Base-by-base conservation (phyloP, 1,284 basidiomycete species). In the Boletellus dicymbophilus region DNA sequence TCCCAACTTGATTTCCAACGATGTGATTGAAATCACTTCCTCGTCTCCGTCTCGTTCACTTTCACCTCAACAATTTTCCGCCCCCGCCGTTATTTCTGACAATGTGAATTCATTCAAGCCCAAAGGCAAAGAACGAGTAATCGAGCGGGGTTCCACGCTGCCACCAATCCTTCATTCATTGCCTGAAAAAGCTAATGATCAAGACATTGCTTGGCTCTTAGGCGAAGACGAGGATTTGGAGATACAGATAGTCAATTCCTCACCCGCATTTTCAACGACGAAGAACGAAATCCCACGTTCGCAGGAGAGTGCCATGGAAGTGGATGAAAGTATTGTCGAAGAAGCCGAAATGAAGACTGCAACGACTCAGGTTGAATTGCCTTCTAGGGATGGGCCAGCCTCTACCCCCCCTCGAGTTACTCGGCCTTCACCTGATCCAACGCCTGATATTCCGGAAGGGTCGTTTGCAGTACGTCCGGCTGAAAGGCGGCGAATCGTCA, bases 171-270 rank as follows among this genome's bases (percentile, higher is more conserved):
- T 33, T 18, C 13, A 46, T 23, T 15, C 44, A 21, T 41, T 38
- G 13, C 20, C 44, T 6, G 27, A 44, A 47, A 46, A 33, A 39
- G 46, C 49, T 30, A 46, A 51, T 20, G 58, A 66, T 23, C 58
- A 70, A 30, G 72, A 73, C 55, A 81, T 87, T 68, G 75, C 79
- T 3, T 88, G 85, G 85, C 70, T 88, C 21, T 66, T 88, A 12
- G 82, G 82, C 37, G 83, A 84, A 42, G 80, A 83, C 46, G 78
- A 80, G 47, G 76, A 77, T 4, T 71, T 71, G 4, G 71, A 75
- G 41, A 69, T 85, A 51, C 72, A 77, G 45, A 74, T 85, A 36
- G 45, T 78, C 11, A 66, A 70, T 41, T 82, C 81, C 20, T 76
- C 80, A 1, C 81, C 80, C 9, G 44, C 65, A 3, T 26, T 21